phyloP scores from a whole-genome alignment of 345 rosid species.

The Odontarrhena argentea region DNA sequence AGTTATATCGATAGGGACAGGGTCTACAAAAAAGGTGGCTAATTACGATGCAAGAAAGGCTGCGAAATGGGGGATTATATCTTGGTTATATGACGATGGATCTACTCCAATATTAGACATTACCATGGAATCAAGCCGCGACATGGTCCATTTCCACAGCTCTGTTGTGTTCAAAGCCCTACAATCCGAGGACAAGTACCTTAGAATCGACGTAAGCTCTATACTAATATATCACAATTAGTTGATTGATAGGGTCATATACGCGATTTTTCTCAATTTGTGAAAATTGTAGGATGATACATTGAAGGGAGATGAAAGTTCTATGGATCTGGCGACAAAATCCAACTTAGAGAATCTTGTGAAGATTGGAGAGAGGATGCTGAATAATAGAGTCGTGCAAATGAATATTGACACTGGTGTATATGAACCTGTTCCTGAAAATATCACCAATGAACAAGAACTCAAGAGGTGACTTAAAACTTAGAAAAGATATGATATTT shows the following conservation, averaged over 20 bases:
- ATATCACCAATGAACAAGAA: conserved; percentile 56
- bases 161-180: conserved; percentile 58
- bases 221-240: neutral
- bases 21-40: conserved; percentile 40
- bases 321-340: conserved; percentile 53
- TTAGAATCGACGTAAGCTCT: conserved; percentile 62
- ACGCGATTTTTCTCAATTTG: neutral
- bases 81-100: conserved; percentile 59
- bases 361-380: conserved; percentile 48
- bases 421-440: conserved; percentile 52
- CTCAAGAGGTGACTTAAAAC: conserved; percentile 50
- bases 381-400: conserved; percentile 48
- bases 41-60: conserved; percentile 51
- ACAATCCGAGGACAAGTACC: conserved; percentile 57
- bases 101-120: conserved; percentile 58
- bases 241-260: neutral
- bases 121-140: conserved; percentile 48
- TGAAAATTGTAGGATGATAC: conserved; percentile 51
- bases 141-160: conserved; percentile 67
- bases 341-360: conserved; percentile 56
- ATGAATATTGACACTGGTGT: conserved; percentile 54
- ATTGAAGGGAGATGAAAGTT: conserved; percentile 47
- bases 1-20: conserved; percentile 74
- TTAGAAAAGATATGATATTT: neutral
- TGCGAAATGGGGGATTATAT: conserved; percentile 66